Evolutionary conservation across 192 early-diverging fungal genomes (phyloP).

Genomic region (Spizellomyces punctatus): DNA sequence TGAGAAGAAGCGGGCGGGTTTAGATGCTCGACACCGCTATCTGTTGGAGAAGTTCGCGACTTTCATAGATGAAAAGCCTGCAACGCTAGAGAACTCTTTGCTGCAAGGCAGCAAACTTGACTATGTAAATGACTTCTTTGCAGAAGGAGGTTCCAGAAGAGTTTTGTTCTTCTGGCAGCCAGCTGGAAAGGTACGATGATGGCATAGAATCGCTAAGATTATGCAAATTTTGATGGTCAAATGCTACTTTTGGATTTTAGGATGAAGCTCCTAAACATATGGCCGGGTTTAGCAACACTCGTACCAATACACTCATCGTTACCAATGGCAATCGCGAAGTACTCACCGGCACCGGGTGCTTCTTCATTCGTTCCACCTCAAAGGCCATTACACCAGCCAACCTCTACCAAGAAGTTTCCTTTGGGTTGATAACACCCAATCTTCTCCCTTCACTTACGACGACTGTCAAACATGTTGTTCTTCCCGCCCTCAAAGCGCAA

Average conservation of each 20-base stretch:
- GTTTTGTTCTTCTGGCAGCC: slow-evolving; percentile 65
- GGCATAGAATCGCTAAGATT: background rate
- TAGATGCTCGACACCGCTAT: slow-evolving; percentile 61
- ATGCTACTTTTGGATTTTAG: background rate
- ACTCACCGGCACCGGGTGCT: slow-evolving; percentile 56
- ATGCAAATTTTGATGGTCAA: background rate
- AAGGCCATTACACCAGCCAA: slow-evolving; percentile 62
- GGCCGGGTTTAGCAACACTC: background rate
- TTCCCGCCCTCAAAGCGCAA: slow-evolving; percentile 61
- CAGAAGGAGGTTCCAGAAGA: slow-evolving; percentile 55
- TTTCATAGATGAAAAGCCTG: slow-evolving; percentile 59
- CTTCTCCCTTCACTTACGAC: slow-evolving; percentile 60
- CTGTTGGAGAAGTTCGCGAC: slow-evolving; percentile 61
- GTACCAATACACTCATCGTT: slow-evolving; percentile 46
- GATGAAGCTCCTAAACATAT: slow-evolving; percentile 6
- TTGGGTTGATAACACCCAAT: slow-evolving; percentile 52
- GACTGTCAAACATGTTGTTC: slow-evolving; percentile 62
- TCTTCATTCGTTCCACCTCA: slow-evolving; percentile 55
- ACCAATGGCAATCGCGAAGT: slow-evolving; percentile 55
- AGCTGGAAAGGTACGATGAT: slow-evolving; percentile 31
- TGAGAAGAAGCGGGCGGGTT: slow-evolving; percentile 58
- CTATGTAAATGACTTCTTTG: slow-evolving; percentile 62
- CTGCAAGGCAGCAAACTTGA: slow-evolving; percentile 61
- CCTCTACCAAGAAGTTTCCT: slow-evolving; percentile 56
- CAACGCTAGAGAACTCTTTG: slow-evolving; percentile 56